These are phyloP conservation scores for Diaporthe nobilis DNA, from an alignment of 2,329 filamentous ascomycete species.

Conservation along the genomic window DNA sequence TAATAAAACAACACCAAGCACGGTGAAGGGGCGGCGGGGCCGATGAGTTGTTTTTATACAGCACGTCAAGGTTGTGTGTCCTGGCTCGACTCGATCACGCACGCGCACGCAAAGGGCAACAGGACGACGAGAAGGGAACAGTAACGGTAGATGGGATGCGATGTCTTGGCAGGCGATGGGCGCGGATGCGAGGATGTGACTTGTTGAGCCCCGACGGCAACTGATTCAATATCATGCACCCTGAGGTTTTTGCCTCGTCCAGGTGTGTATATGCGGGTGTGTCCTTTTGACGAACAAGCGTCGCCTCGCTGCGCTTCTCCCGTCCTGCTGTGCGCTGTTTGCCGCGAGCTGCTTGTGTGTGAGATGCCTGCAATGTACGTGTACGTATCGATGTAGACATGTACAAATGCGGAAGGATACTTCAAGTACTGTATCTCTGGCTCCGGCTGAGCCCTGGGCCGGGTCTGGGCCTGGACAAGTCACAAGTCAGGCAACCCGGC, in stretches of 20 bases:
- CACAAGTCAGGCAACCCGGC: constrained; percentile 25
- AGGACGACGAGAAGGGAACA: not conserved
- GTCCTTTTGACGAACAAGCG: not conserved
- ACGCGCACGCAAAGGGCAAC: not conserved
- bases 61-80: constrained; percentile 11
- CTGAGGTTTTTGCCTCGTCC: constrained; percentile 13
- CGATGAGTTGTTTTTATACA: constrained; percentile 30
- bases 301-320: not conserved
- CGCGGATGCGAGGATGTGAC: constrained; percentile 28
- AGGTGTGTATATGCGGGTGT: not conserved
- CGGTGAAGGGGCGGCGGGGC: constrained; percentile 16
- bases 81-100: not conserved
- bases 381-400: constrained; percentile 27
- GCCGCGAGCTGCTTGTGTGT: not conserved
- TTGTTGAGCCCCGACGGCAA: constrained; percentile 31
- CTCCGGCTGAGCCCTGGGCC: constrained; percentile 20
- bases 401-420: not conserved
- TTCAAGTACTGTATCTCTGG: not conserved
- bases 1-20: constrained; percentile 2
- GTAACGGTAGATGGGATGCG: not conserved
- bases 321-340: not conserved
- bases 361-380: constrained; percentile 22
- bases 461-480: constrained; percentile 33
- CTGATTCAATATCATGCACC: constrained; percentile 33
- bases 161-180: constrained; percentile 27